Conservation (phyloP, 2,329 filamentous ascomycete species). For the Aspergillus caelatus region DNA sequence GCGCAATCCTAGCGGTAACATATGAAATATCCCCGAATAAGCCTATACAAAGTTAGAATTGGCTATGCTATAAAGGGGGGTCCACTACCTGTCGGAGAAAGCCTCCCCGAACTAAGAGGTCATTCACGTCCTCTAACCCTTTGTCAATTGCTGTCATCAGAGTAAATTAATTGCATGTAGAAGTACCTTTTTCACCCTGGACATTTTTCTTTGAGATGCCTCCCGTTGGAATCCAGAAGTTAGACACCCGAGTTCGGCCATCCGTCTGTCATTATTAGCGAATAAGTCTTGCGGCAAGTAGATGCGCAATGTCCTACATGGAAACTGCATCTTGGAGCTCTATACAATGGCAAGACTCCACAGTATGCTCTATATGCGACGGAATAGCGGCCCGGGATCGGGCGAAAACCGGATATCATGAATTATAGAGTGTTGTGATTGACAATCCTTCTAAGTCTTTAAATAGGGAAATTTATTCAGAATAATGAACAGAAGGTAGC, state of each 20-base stretch:
- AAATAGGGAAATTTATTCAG: conserved; percentile 1
- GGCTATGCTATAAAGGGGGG: background rate
- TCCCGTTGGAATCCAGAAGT: conserved; percentile 77
- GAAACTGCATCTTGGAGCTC: conserved; percentile 28
- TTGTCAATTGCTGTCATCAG: conserved; percentile 45
- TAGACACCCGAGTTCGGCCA: conserved; percentile 66
- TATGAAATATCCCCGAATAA: conserved; percentile 88
- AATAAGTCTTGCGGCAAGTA: background rate
- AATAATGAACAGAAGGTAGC: background rate
- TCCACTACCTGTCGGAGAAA: conserved; percentile 69
- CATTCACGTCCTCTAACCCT: conserved; percentile 60
- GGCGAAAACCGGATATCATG: conserved; percentile 33
- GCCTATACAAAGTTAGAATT: conserved; percentile 54
- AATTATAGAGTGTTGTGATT: conserved; percentile 8
- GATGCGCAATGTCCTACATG: conserved; percentile 36
- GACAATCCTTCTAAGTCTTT: background rate
- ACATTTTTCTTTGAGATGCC: conserved; percentile 61
- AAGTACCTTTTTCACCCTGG: conserved; percentile 49
- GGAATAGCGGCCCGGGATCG: conserved; percentile 27
- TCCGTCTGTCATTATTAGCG: conserved; percentile 49
- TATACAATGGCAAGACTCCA: conserved; percentile 20
- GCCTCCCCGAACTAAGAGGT: conserved; percentile 69
- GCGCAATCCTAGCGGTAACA: conserved; percentile 81
- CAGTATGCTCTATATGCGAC: conserved; percentile 31
- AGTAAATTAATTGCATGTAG: background rate